Evolutionary conservation across 148 eudicot species (phyloP), one percentile per base, ranked within the genome.

Genomic region (Hydrangea macrophylla): DNA sequence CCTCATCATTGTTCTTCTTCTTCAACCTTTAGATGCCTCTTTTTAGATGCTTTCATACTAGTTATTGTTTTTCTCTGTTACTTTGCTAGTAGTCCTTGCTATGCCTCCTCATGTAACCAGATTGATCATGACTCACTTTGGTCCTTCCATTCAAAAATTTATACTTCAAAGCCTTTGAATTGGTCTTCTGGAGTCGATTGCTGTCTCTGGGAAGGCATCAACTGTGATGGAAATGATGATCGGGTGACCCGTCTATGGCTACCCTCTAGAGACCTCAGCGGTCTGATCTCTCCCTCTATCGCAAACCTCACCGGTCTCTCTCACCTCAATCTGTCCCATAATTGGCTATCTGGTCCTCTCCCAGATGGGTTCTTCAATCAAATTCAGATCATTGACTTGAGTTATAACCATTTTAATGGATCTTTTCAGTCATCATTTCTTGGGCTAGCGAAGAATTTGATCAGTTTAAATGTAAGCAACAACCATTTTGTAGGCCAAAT

Each of bases 181-280:
- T 92, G 97, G 97, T 68, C 76, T 25, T 31, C 79, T 74, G 60
- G 54, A 0, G 22, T 58, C 2, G 86, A 88, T 61, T 92, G 98
- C 80, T 89, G 96, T 73, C 55, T 44, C 25, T 92, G 98, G 98
- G 86, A 87, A 45, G 98, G 98, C 0, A 61, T 92, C 25, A 63
- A 33, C 32, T 92, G 98, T 48, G 89, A 83, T 75, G 62, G 1
- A 0, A 31, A 59, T 23, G 81, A 82, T 10, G 81, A 82, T 10
- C 71, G 82, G 18, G 92, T 90, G 18, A 75, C 37, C 54, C 17
- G 74, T 24, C 60, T 92, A n/a, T 69, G 20, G 73, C 73, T 92
- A 8, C 94, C 92, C 1, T 70, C 45, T 0, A 78, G 74, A 71
- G 80, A 85, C 31, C 86, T 93, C 36, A 35, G 18, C 35, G 96